Conservation (phyloP, 2,329 filamentous ascomycete genomes). For the Pseudocercospora musae region DNA sequence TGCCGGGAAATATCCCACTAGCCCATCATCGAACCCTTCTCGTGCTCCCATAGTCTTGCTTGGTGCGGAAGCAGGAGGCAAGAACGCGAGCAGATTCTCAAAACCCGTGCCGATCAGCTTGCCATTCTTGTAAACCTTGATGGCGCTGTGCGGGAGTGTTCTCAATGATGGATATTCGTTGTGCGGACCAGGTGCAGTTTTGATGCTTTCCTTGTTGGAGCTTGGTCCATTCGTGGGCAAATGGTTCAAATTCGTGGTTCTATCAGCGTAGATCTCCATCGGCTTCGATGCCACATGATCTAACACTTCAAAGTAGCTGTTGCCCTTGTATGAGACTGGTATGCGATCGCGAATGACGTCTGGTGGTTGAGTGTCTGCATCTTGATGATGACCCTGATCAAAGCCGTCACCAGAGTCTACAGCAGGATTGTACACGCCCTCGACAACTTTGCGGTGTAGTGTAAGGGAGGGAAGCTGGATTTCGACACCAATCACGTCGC, state of each 20-base stretch:
- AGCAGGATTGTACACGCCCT: constrained; percentile 81
- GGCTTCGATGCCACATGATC: constrained; percentile 86
- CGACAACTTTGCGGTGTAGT: constrained; percentile 82
- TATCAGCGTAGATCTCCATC: constrained; percentile 64
- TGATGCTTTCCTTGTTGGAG: constrained; percentile 42
- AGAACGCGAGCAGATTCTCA: constrained; percentile 80
- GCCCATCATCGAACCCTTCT: constrained; percentile 87
- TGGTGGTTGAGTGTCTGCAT: constrained; percentile 46
- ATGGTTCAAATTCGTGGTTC: constrained; percentile 53
- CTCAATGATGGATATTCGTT: constrained; percentile 73
- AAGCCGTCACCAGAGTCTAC: constrained; percentile 64
- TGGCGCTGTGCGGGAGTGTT: constrained; percentile 79
- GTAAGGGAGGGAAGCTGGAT: constrained; percentile 83
- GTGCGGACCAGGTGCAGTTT: constrained; percentile 66
- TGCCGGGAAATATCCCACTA: constrained; percentile 92
- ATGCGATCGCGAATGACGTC: constrained; percentile 95
- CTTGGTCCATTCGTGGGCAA: constrained; percentile 53
- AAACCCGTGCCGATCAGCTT: constrained; percentile 82
- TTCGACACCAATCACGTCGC: constrained; percentile 90
- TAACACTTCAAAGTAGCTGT: constrained; percentile 90
- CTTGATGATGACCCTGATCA: constrained; percentile 34
- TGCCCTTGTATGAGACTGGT: constrained; percentile 88
- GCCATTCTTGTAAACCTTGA: constrained; percentile 93
- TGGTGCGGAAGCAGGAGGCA: constrained; percentile 77
- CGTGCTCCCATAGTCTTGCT: constrained; percentile 67